Evolutionary conservation across 495 filamentous ascomycete species (phyloP), one percentile per base, ranked within the genome.

Genomic region (Penicillium bialowiezense): DNA sequence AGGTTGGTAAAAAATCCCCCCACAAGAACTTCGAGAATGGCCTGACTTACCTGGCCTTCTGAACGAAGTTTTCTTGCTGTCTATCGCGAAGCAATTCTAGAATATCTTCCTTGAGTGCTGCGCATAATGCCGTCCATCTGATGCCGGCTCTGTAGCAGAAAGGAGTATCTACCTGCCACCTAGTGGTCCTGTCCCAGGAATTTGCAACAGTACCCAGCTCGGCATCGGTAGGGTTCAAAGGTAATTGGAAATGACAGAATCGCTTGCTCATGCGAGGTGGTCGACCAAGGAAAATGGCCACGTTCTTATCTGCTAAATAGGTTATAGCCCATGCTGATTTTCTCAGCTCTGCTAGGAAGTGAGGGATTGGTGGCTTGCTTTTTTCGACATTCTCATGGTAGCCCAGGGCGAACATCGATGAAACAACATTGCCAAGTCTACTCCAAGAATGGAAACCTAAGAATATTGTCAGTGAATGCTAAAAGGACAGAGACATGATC

Each of bases 391-490:
- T 65, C 48, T 75, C 71, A 26, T 75, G 72, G 45, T 73, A 72
- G 3, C 70, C 72, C 10, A 74, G 54, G 7, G 72, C 72, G 41
- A 69, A 72, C 8, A 68, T 62, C 10, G 72, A 71, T 5, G 68
- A 65, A 2, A 69, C 59, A 0, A 70, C 69, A 40, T 74, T 64
- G 8, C 68, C 71, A 12, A 75, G 63, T 40, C 64, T 68, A 19
- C 71, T 58, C 72, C 72, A 75, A 1, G 68, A 59, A 39, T 72
- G 68, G 41, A 69, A 73, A 48, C 71, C 70, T 75, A 10, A 8
- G 31, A 7, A 29, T 26, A 40, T 29, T 9, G 2, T 46, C 26
- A 23, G 41, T 20, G 2, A 3, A 18, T 3, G 8, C 4, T 32
- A 18, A 19, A 12, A 36, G 33, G 13, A 12, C 42, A 1, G 3